Evolutionary conservation across 345 rosid genomes (phyloP), one percentile per base, ranked within the genome.

Genomic region (Laguncularia racemosa): DNA sequence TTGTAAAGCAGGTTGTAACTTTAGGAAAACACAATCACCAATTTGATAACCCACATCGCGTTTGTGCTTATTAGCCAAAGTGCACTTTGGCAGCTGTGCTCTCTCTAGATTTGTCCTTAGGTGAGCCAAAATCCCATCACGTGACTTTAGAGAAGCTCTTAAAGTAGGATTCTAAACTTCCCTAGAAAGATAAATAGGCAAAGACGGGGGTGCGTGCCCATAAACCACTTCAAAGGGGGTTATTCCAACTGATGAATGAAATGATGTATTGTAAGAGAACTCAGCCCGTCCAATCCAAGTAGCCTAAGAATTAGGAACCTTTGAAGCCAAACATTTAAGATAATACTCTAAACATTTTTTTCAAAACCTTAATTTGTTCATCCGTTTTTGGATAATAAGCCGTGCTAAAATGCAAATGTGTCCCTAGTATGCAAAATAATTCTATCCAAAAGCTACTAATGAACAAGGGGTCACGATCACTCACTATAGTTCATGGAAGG

Each of bases 361-460:
- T 14, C n/a, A 53, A 26, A 4, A 53, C 28, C 38, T 53, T 38
- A 1, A 38, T 20, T 16, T 21, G 57, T 1, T 38, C 57, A 53
- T 53, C 57, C 28, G 57, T 53, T 53, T 53, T 26, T 12, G 57
- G 44, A 33, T 53, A 38, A 53, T 53, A 53, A 14, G 43, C 17
- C 10, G 28, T 8, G 3, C 16, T 11, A 11, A 53, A 13, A 11
- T 33, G 14, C 3, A 19, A 17, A 1, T 21, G 2, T 1, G 40
- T 53, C 3, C 40, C 38, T 10, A 8, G 57, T 38, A 53, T 2
- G 15, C 14, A 2, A 17, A 19, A 53, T 11, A 53, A 21, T 15
- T 21, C 44, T 16, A 2, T 20, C 57, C 57, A 11, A 53, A 53
- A 53, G 23, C 15, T 11, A 20, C n/a, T 19, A 14, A 20, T 2